Percentiles rank a stretch among this genome's conserved stretches.
Evolutionary conservation across 768 basidiomycete species (phyloP).

Genomic region (Dacryopinax primogenitus): DNA sequence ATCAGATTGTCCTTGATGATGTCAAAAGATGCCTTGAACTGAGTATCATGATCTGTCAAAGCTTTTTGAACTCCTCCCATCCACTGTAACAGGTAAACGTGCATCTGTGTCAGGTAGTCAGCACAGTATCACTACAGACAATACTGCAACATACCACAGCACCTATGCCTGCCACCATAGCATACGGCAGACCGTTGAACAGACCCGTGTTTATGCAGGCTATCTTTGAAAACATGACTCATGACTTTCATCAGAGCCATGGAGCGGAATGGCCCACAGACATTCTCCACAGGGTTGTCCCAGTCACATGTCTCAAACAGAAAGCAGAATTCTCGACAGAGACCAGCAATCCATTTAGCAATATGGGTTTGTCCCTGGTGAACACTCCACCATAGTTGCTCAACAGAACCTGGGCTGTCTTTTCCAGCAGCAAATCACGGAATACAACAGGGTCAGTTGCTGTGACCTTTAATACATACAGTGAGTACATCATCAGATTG

Average conservation of each 20-base stretch:
- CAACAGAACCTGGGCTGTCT: not conserved
- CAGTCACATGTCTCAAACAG: not conserved
- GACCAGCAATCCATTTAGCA: not conserved
- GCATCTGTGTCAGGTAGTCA: not conserved
- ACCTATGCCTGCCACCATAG: not conserved
- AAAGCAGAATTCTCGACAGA: not conserved
- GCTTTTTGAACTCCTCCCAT: no score
- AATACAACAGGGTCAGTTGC: not conserved
- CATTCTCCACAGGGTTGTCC: not conserved
- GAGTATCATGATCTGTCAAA: no score
- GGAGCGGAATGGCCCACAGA: not conserved
- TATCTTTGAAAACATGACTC: not conserved
- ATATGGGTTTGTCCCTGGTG: not conserved
- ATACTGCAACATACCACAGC: not conserved
- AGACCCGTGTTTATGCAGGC: not conserved
- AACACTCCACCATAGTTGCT: not conserved
- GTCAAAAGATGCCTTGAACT: no score
- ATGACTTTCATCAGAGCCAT: not conserved
- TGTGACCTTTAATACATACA: not conserved
- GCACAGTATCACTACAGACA: not conserved
- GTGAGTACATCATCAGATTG: not conserved
- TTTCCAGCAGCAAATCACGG: not conserved
- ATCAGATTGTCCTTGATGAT: no score
- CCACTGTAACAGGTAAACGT: not conserved
- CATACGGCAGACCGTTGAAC: not conserved